Evolutionary conservation across 805 yeast species (phyloP).

Genomic region (Nakazawaea populi): DNA sequence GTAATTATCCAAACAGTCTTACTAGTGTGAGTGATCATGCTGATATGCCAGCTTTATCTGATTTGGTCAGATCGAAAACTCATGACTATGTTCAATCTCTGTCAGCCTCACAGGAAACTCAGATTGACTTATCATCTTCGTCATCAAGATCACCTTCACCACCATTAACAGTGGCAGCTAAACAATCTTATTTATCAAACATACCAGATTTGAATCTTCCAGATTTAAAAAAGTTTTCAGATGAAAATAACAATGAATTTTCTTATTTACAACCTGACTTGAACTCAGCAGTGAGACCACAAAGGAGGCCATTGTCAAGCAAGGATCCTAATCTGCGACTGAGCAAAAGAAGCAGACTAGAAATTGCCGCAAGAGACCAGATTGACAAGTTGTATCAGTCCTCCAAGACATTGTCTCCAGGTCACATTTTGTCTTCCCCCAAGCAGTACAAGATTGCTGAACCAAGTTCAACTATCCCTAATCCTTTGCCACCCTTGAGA

Average conservation of each 20-base stretch:
- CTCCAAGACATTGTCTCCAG: background rate
- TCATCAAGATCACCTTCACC: background rate
- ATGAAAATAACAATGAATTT: background rate
- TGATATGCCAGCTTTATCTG: too few species aligned
- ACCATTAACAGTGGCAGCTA: background rate
- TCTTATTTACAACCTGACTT: background rate
- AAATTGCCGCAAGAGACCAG: background rate
- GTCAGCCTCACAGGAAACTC: too few species aligned
- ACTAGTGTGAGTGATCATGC: too few species aligned
- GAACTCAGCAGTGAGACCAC: background rate
- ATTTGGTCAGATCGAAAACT: too few species aligned
- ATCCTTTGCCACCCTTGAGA: constrained; percentile 1
- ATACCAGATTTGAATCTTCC: background rate
- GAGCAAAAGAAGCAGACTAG: background rate
- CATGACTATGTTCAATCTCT: too few species aligned
- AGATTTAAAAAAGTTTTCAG: background rate
- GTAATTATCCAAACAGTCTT: too few species aligned
- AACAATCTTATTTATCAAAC: too few species aligned
- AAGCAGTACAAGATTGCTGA: background rate
- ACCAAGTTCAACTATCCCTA: background rate
- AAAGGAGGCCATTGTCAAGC: background rate
- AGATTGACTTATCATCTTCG: too few species aligned
- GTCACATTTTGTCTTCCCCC: background rate
- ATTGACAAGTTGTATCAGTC: background rate
- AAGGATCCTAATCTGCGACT: constrained; percentile 2